Conservation (phyloP, 352 stramenopile species). For the Globisporangium acanthophoron region DNA sequence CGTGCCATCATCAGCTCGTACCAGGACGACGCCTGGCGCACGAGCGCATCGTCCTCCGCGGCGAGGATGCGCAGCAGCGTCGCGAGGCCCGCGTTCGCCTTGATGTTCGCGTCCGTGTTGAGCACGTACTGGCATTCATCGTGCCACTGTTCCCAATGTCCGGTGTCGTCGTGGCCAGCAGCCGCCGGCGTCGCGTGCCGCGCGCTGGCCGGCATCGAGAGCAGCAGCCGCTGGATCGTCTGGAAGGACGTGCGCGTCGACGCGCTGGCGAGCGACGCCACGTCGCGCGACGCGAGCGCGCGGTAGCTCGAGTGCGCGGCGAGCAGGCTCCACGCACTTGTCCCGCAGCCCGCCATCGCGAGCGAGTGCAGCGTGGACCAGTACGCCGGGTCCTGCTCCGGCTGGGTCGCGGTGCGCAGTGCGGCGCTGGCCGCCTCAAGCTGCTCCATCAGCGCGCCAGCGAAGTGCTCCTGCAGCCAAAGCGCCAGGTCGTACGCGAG, state of each 20-base stretch:
- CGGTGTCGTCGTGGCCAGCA: slow-evolving; percentile 6
- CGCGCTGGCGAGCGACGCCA: slow-evolving; percentile 29
- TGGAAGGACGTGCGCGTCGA: slow-evolving; percentile 51
- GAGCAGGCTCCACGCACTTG: slow-evolving; percentile 56
- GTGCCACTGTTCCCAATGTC: slow-evolving; percentile 63
- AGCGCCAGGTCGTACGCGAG: slow-evolving; percentile 64
- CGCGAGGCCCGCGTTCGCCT: slow-evolving; percentile 35
- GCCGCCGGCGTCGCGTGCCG: slow-evolving; percentile 1
- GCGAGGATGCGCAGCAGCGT: slow-evolving; percentile 54
- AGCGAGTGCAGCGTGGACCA: slow-evolving; percentile 62
- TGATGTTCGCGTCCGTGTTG: slow-evolving; percentile 47
- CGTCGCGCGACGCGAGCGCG: slow-evolving; percentile 36
- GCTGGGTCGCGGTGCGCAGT: slow-evolving; percentile 27
- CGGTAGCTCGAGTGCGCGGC: slow-evolving; percentile 52
- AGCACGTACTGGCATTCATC: slow-evolving; percentile 55
- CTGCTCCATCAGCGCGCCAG: slow-evolving; percentile 42
- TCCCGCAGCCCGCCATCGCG: slow-evolving; percentile 41
- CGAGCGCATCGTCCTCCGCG: slow-evolving; percentile 41
- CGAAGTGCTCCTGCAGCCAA: slow-evolving; percentile 80
- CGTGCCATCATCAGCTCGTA: slow-evolving; percentile 81
- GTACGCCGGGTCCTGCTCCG: slow-evolving; percentile 45
- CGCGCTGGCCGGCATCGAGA: slow-evolving; percentile 52
- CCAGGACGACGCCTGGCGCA: slow-evolving; percentile 41
- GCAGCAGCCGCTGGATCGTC: slow-evolving; percentile 49
- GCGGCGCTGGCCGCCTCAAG: slow-evolving; percentile 35